A percentile compares a stretch with the other conserved stretches of the same genome.
Evolutionary conservation across 345 rosid genomes (phyloP).

Genomic region (Durio zibethinus): DNA sequence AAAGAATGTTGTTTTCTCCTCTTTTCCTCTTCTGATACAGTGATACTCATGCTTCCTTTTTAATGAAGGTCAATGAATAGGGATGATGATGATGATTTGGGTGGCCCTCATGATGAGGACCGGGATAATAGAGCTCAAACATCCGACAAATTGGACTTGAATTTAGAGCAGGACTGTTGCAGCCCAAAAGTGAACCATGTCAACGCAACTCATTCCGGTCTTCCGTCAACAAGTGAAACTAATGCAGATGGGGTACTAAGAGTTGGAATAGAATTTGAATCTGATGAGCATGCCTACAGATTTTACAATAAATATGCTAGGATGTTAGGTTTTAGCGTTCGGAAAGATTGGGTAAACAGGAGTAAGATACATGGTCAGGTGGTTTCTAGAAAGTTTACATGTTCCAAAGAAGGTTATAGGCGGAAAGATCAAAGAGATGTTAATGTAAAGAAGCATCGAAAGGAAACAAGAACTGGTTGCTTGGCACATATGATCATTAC

Average conservation of each 20-base stretch:
- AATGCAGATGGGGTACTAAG: constrained; percentile 14
- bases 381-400: constrained; percentile 35
- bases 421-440: constrained; percentile 21
- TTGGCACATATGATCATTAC: constrained; percentile 40
- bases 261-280: constrained; percentile 32
- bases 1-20: neutral
- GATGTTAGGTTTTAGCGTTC: constrained; percentile 33
- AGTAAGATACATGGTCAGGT: constrained; percentile 30
- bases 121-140: constrained; percentile 18
- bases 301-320: constrained; percentile 35
- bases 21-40: neutral
- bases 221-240: constrained; percentile 18
- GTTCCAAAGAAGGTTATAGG: constrained; percentile 33
- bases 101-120: constrained; percentile 10
- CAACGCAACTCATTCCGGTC: constrained; percentile 8
- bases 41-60: neutral
- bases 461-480: constrained; percentile 42
- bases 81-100: constrained; percentile 15
- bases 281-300: constrained; percentile 33
- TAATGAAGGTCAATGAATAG: constrained; percentile 29
- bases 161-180: constrained; percentile 24
- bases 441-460: constrained; percentile 26
- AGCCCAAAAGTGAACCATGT: constrained; percentile 15
- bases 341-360: constrained; percentile 37
- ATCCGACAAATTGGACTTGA: constrained; percentile 32